phyloP scores from a whole-genome alignment of 2,329 filamentous ascomycete species.

The Neofusicoccum cordaticola region DNA sequence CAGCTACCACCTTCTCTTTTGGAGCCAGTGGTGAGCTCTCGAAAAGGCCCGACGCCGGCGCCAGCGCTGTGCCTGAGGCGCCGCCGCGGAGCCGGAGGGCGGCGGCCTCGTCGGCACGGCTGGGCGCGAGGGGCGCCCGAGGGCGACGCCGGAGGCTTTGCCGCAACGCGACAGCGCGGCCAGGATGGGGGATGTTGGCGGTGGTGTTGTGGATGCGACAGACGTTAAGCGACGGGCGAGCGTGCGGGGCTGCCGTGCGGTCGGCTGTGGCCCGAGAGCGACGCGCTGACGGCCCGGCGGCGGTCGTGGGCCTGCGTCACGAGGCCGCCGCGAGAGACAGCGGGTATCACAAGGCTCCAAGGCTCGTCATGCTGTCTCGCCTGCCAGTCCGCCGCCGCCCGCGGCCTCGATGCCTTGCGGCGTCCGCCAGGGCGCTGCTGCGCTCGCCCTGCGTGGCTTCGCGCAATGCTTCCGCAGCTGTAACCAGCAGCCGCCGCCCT shows the following conservation, averaged over 20 bases:
- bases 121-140: not conserved
- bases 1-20: conserved; percentile 14
- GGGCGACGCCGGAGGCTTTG: not conserved
- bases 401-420: too few species aligned
- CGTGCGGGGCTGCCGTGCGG: not conserved
- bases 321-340: not conserved
- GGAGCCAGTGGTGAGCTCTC: not conserved
- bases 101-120: not conserved
- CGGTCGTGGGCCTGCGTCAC: not conserved
- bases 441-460: not conserved
- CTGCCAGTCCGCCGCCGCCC: not conserved
- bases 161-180: not conserved
- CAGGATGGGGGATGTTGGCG: not conserved
- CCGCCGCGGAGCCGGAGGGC: not conserved
- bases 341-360: not conserved
- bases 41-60: not conserved
- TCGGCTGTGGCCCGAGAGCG: not conserved
- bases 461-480: not conserved
- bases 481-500: not conserved
- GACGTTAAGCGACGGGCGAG: not conserved
- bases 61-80: not conserved
- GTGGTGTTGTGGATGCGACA: not conserved
- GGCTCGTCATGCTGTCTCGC: conserved; percentile 1
- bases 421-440: not conserved
- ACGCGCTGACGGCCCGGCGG: not conserved